These are phyloP conservation scores for Tympanopsis confertula DNA, from an alignment of 2,329 filamentous ascomycete genomes.

Conservation along the genomic window DNA sequence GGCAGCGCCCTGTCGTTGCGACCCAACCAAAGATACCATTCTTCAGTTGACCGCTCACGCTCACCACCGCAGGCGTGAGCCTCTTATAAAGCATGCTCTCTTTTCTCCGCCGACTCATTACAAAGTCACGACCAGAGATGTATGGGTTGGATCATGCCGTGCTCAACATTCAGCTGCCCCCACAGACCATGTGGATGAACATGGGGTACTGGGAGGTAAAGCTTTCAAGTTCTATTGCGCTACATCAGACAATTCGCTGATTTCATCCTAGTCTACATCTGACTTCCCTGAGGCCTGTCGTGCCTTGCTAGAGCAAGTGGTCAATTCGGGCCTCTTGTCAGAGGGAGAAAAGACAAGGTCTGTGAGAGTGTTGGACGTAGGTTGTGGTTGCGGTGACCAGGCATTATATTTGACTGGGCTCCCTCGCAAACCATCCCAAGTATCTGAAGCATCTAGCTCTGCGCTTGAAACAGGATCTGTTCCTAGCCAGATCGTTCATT, in stretches of 20 bases:
- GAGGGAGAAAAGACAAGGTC: slow-evolving; percentile 4
- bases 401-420: slow-evolving; percentile 27
- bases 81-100: too few species aligned
- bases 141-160: slow-evolving; percentile 44
- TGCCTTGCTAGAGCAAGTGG: slow-evolving; percentile 33
- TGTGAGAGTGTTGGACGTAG: slow-evolving; percentile 33
- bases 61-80: too few species aligned
- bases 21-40: too few species aligned
- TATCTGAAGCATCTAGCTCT: slow-evolving; percentile 4
- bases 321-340: slow-evolving; percentile 28
- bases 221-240: neutral
- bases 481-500: neutral
- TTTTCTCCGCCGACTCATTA: too few species aligned
- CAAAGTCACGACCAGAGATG: too few species aligned
- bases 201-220: slow-evolving; percentile 44
- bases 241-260: slow-evolving; percentile 1
- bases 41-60: too few species aligned
- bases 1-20: too few species aligned
- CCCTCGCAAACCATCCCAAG: slow-evolving; percentile 10
- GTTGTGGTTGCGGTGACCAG: slow-evolving; percentile 49
- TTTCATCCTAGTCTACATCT: slow-evolving; percentile 11
- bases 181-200: slow-evolving; percentile 50
- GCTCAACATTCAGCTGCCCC: slow-evolving; percentile 34
- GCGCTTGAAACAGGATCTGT: neutral
- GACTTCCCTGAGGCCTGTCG: slow-evolving; percentile 32